phyloP scores from a whole-genome alignment of 495 filamentous ascomycete genomes.

The Aspergillus homomorphus region DNA sequence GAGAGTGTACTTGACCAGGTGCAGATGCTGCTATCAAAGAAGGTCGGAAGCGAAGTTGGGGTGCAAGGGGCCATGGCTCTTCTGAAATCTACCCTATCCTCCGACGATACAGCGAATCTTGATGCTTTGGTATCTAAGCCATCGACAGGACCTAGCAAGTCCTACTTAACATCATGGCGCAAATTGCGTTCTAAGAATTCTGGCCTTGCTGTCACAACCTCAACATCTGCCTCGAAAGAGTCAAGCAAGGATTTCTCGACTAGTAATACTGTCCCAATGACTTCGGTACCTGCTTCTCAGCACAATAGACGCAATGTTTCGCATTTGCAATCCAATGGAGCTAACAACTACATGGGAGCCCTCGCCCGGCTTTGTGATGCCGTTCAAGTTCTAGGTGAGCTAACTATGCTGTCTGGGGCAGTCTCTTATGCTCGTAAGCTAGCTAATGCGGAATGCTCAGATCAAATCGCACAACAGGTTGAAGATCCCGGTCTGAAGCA shows the following conservation, averaged over 20 bases:
- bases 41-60: constrained; percentile 87
- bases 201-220: constrained; percentile 46
- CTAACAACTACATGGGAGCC: constrained; percentile 87
- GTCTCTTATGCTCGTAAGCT: background rate
- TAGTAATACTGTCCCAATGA: constrained; percentile 82
- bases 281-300: constrained; percentile 55
- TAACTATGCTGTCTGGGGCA: background rate
- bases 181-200: constrained; percentile 85
- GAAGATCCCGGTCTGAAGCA: constrained; percentile 89
- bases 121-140: constrained; percentile 48
- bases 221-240: constrained; percentile 38
- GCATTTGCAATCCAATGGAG: constrained; percentile 70
- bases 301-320: constrained; percentile 64
- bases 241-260: constrained; percentile 57
- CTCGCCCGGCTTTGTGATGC: constrained; percentile 92
- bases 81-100: constrained; percentile 59
- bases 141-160: constrained; percentile 61
- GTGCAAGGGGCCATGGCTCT: constrained; percentile 63
- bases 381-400: constrained; percentile 87
- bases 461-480: constrained; percentile 93
- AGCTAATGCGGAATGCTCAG: constrained; percentile 42
- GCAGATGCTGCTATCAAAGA: constrained; percentile 71
- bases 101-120: constrained; percentile 38
- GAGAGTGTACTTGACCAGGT: constrained; percentile 85
- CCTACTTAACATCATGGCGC: constrained; percentile 71